Evolutionary conservation across 2,329 filamentous ascomycete species (phyloP).

Genomic region (Tolypocladium album): DNA sequence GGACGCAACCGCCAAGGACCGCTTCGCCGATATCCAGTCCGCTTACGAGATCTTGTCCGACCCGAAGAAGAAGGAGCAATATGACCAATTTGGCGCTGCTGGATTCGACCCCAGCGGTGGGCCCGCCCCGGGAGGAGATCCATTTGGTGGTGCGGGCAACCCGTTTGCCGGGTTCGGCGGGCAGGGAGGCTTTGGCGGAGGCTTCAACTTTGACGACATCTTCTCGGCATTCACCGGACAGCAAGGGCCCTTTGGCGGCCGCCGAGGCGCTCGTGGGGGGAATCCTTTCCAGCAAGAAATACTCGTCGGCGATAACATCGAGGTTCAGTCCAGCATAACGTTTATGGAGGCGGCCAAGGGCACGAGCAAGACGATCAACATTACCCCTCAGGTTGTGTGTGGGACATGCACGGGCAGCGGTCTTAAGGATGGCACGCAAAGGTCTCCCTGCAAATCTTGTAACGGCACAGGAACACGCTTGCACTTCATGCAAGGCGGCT

Average conservation of each 20-base stretch:
- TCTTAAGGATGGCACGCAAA: conserved; percentile 68
- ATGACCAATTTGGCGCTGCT: conserved; percentile 79
- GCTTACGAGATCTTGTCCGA: conserved; percentile 93
- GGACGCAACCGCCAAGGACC: conserved; percentile 84
- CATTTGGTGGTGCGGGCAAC: conserved; percentile 53
- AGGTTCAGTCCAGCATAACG: conserved; percentile 83
- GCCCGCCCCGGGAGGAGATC: conserved; percentile 49
- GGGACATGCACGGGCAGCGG: conserved; percentile 76
- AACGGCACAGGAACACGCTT: conserved; percentile 79
- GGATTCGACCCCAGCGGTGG: conserved; percentile 72
- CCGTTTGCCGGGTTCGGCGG: conserved; percentile 48
- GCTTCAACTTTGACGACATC: conserved; percentile 93
- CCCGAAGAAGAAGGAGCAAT: conserved; percentile 84
- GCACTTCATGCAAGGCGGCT: conserved; percentile 83
- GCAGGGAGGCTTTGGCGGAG: conserved; percentile 61
- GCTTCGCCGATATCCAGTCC: conserved; percentile 83
- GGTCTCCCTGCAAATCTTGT: conserved; percentile 66
- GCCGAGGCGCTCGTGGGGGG: conserved; percentile 33
- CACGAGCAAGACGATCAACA: conserved; percentile 73
- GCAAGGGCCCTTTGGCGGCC: conserved; percentile 41
- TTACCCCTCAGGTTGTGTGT: conserved; percentile 73
- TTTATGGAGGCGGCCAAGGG: conserved; percentile 97
- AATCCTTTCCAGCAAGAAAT: conserved; percentile 69
- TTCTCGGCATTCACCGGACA: conserved; percentile 74
- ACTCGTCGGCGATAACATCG: conserved; percentile 89